These are phyloP conservation scores for Talaromyces sp. DNA, from an alignment of 2,329 filamentous ascomycete genomes.

Conservation along the genomic window DNA sequence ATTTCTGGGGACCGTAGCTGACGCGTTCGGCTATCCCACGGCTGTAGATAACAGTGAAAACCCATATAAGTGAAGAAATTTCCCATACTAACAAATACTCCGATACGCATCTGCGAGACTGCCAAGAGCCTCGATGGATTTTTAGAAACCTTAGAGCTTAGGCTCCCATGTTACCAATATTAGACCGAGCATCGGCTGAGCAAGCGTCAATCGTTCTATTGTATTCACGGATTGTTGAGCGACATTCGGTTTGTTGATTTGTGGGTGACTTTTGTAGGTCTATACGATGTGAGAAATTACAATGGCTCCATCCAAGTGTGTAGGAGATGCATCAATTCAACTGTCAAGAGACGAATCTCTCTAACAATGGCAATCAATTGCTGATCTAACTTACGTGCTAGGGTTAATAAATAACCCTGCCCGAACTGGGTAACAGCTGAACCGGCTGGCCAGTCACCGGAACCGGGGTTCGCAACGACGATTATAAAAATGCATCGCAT, in stretches of 20 bases:
- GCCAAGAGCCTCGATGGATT: neutral
- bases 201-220: neutral
- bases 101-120: too few relatives aligned
- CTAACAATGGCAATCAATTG: neutral
- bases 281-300: neutral
- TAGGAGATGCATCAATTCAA: neutral
- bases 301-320: neutral
- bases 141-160: neutral
- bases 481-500: neutral
- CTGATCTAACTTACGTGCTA: neutral
- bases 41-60: too few relatives aligned
- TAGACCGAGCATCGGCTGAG: neutral
- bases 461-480: neutral
- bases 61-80: too few relatives aligned
- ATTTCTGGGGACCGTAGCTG: too few relatives aligned
- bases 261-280: neutral
- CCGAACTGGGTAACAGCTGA: neutral
- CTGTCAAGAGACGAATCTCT: neutral
- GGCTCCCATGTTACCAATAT: conserved; percentile 1
- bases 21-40: too few relatives aligned
- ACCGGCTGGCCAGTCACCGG: neutral
- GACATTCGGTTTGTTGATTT: neutral
- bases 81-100: too few relatives aligned
- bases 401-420: neutral
- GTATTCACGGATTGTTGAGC: neutral